These are phyloP conservation scores for Candida tibetensis DNA, from an alignment of 805 yeast species.

Conservation along the genomic window DNA sequence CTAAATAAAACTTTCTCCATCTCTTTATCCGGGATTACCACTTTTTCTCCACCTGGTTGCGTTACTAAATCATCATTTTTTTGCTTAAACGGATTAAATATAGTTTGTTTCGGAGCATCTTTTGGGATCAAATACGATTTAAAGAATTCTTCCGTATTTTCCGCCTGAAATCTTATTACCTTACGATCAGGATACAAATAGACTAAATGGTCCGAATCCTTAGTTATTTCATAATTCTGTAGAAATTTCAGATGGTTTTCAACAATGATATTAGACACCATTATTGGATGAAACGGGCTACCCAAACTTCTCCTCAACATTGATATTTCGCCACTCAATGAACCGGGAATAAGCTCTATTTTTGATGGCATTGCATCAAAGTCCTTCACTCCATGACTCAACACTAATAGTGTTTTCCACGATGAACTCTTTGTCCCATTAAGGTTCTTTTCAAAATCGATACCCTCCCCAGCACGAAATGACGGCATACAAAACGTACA, in stretches of 20 bases:
- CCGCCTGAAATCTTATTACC: constrained; percentile 33
- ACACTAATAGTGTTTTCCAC: constrained; percentile 55
- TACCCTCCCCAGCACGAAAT: constrained; percentile 43
- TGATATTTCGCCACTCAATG: constrained; percentile 42
- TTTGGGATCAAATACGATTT: constrained; percentile 39
- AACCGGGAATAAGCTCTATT: constrained; percentile 47
- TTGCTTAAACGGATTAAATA: constrained; percentile 24
- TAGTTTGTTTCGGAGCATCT: constrained; percentile 14
- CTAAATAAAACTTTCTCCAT: constrained; percentile 7
- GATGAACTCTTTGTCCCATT: constrained; percentile 48
- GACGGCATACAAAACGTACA: constrained; percentile 52
- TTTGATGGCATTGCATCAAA: constrained; percentile 46
- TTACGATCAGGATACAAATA: constrained; percentile 56
- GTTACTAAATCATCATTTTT: background rate
- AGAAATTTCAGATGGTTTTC: constrained; percentile 10
- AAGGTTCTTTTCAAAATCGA: constrained; percentile 39
- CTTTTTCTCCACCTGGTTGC: background rate
- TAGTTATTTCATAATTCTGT: constrained; percentile 3
- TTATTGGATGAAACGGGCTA: constrained; percentile 48
- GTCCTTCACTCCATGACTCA: constrained; percentile 41
- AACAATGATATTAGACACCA: constrained; percentile 46
- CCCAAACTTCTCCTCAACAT: constrained; percentile 27
- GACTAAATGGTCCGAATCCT: constrained; percentile 25
- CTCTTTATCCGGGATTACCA: background rate
- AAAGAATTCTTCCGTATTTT: constrained; percentile 36